These are phyloP conservation scores for Knufia petricola DNA, from an alignment of 2,329 filamentous ascomycete genomes.

Conservation along the genomic window DNA sequence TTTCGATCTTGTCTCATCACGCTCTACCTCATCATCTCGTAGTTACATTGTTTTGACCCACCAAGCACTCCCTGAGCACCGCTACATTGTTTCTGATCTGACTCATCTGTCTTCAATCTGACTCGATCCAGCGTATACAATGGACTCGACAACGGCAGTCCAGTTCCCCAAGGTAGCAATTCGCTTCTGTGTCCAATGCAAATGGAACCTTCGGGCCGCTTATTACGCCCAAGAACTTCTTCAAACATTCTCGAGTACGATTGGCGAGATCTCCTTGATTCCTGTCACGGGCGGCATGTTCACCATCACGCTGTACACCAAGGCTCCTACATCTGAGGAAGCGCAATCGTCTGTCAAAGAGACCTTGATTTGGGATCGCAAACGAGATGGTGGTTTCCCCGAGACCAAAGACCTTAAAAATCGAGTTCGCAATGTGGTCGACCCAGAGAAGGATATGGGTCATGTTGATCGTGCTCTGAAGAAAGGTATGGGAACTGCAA, in stretches of 20 bases:
- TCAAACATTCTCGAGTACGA: slow-evolving; percentile 73
- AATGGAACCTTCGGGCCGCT: slow-evolving; percentile 79
- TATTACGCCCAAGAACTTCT: slow-evolving; percentile 93
- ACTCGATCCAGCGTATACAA: neutral
- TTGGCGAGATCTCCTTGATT: slow-evolving; percentile 81
- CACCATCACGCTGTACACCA: slow-evolving; percentile 53
- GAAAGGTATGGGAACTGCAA: slow-evolving; percentile 16
- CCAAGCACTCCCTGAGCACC: too few relatives aligned
- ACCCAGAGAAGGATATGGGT: slow-evolving; percentile 67
- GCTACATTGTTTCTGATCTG: too few relatives aligned
- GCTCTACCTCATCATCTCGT: too few relatives aligned
- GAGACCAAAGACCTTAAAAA: slow-evolving; percentile 89
- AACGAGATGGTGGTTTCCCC: slow-evolving; percentile 77
- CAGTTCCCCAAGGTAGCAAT: slow-evolving; percentile 70
- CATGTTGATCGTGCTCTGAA: slow-evolving; percentile 58
- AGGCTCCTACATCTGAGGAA: neutral
- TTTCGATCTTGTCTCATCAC: too few relatives aligned
- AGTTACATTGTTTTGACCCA: too few relatives aligned
- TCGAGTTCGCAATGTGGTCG: slow-evolving; percentile 68
- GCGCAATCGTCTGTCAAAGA: slow-evolving; percentile 28
- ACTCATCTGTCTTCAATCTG: too few relatives aligned
- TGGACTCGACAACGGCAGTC: slow-evolving; percentile 32
- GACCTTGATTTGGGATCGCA: slow-evolving; percentile 76
- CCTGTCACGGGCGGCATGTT: slow-evolving; percentile 81
- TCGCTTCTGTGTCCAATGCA: slow-evolving; percentile 85